Conservation (phyloP, 2,329 filamentous ascomycete species). For the Scolecobasidium constrictum region DNA sequence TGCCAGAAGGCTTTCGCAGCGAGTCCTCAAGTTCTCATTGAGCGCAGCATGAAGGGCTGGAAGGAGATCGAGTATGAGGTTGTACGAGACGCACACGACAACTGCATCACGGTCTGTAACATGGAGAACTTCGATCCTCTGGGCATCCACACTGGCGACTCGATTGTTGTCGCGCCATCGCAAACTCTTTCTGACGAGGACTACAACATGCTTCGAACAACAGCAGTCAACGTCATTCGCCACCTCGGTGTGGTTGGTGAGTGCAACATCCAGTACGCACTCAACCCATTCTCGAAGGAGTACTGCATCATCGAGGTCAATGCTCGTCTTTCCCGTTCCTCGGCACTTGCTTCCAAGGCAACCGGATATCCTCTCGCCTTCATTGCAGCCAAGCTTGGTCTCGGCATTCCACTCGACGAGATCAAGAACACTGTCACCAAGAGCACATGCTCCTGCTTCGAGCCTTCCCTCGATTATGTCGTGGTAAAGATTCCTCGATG, state of each 20-base stretch:
- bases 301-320: conserved; percentile 99
- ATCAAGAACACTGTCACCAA: conserved; percentile 95
- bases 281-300: conserved; percentile 89
- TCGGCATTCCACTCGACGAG: conserved; percentile 90
- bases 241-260: conserved; percentile 96
- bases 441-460: conserved; percentile 93
- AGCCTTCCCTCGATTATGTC: conserved; percentile 94
- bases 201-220: conserved; percentile 98
- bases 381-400: conserved; percentile 90
- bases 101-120: conserved; percentile 99
- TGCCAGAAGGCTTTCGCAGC: conserved; percentile 93
- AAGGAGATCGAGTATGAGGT: conserved; percentile 99
- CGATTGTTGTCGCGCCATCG: conserved; percentile 93
- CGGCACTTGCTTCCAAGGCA: conserved; percentile 89
- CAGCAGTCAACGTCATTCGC: conserved; percentile 91
- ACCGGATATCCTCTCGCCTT: conserved; percentile 95
- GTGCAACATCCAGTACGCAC: conserved; percentile 97
- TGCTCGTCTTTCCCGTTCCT: conserved; percentile 87
- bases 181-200: conserved; percentile 96
- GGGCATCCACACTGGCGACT: conserved; percentile 95
- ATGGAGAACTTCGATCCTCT: conserved; percentile 99
- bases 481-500: conserved; percentile 98
- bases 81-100: conserved; percentile 87
- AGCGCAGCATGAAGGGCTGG: conserved; percentile 99
- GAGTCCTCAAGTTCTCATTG: conserved; percentile 91